phyloP scores from a whole-genome alignment of 352 stramenopile species.

The Pythium rhizo-oryzae region DNA sequence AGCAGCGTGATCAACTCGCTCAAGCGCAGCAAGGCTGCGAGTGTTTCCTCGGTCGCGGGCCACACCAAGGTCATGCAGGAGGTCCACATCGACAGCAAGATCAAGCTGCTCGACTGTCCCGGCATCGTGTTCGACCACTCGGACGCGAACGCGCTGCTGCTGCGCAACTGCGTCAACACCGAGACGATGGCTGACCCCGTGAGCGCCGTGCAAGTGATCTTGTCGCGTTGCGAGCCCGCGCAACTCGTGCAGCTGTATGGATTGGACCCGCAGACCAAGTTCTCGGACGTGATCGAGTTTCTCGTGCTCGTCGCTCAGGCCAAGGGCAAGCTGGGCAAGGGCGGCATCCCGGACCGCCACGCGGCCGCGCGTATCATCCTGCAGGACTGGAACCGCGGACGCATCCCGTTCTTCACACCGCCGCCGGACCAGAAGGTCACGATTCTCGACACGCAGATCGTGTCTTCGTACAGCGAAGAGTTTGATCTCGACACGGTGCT shows the following conservation, averaged over 20 bases:
- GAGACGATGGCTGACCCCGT: conserved; percentile 95
- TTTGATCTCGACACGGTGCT: conserved; percentile 74
- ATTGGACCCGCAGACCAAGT: conserved; percentile 83
- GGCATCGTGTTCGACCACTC: conserved; percentile 98
- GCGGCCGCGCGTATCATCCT: conserved; percentile 91
- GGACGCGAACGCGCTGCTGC: conserved; percentile 78
- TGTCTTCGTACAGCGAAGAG: conserved; percentile 59
- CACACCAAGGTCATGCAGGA: conserved; percentile 98
- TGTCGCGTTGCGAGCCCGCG: conserved; percentile 90
- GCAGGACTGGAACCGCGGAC: conserved; percentile 93
- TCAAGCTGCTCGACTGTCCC: conserved; percentile 97
- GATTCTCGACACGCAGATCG: conserved; percentile 69
- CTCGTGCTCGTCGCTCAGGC: conserved; percentile 92
- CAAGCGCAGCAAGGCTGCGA: conserved; percentile 92
- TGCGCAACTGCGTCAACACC: conserved; percentile 97
- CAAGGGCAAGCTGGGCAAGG: conserved; percentile 95
- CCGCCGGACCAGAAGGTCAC: conserved; percentile 70
- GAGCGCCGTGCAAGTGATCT: conserved; percentile 92
- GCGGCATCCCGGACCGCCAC: conserved; percentile 93
- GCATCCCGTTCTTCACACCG: conserved; percentile 89
- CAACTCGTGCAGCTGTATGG: conserved; percentile 96
- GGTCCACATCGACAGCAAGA: conserved; percentile 97
- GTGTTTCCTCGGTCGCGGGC: conserved; percentile 95
- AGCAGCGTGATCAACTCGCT: conserved; percentile 96
- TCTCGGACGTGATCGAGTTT: conserved; percentile 91